Base-by-base conservation (phyloP, 768 basidiomycete species). In the Collybiopsis luxurians region DNA sequence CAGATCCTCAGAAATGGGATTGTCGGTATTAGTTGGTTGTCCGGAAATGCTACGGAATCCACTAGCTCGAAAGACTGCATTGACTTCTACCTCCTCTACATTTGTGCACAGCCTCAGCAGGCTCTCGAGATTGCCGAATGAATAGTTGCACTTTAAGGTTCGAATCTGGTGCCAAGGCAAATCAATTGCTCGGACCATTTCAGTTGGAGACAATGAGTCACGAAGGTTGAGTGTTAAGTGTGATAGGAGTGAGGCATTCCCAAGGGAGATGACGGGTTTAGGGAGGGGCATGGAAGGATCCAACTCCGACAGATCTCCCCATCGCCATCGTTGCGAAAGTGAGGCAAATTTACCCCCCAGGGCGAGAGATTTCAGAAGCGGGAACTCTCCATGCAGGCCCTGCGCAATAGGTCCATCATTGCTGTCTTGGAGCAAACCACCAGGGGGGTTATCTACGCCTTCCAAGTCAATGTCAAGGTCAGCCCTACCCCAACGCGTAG, bases 111-210 rank as follows among this genome's bases (percentile, higher is more conserved):
- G 48, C 31, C 48, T 28, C 48, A 49, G 19, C 13, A 49, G 17
- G 30, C 48, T 49, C 48, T 49, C 48, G 27, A 49, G 19, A 49
- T 49, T 49, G 5, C 30, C 48, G n/a, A 49, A 49, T 13, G 48
- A 49, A 31, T 49, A 49, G 13, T 49, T 49, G 30, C 48, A 49
- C 19, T 34, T 49, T 10, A 49, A 21, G 12, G 48, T 49, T 34
- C 48, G 48, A 19, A 49, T 49, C 30, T 49, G 48, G 13, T 49
- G 48, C 48, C 48, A 49, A 11, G 48, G 48, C 31, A 49, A n/a
- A 49, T 49, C 19, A 17, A 49, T 30, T 11, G 48, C 48, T 28
- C 31, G 28, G 2, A 31, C 48, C 48, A 49, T 49, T 10, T 49
- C 48, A 17, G 48, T 2, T 5, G 48, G 28, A 21, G 30, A 30